Conservation (phyloP, 257 asterid species). For the Leptodermis oblonga region DNA sequence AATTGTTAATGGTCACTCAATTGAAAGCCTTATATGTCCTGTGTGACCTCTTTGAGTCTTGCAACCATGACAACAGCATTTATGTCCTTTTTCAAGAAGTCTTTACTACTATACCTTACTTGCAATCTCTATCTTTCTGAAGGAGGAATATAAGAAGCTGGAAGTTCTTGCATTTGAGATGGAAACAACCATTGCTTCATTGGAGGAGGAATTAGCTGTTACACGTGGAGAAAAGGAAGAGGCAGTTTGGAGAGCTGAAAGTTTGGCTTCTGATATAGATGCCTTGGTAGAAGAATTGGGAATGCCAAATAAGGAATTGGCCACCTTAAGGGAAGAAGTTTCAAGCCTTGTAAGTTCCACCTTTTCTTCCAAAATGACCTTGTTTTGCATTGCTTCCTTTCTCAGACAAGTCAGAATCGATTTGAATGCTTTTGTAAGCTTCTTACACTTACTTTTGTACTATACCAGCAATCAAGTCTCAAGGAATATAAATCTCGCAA, state of each 20-base stretch:
- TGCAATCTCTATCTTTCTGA: constrained; percentile 11
- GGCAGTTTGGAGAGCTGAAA: constrained; percentile 56
- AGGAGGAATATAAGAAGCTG: constrained; percentile 79
- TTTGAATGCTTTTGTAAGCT: constrained; percentile 12
- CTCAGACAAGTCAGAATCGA: constrained; percentile 1
- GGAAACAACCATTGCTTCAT: constrained; percentile 76
- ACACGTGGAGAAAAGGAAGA: constrained; percentile 51
- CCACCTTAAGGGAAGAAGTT: constrained; percentile 57
- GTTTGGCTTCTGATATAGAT: constrained; percentile 60
- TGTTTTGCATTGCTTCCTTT: constrained; percentile 7
- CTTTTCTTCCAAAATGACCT: constrained; percentile 5
- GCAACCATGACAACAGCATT: neutral
- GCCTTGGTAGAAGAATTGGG: constrained; percentile 51
- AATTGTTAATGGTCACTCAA: neutral
- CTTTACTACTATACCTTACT: constrained; percentile 1
- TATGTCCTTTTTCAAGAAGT: neutral
- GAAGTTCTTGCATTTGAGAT: constrained; percentile 92
- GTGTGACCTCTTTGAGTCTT: neutral
- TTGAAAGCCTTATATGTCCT: neutral
- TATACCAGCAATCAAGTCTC: constrained; percentile 50
- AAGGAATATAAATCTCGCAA: constrained; percentile 48
- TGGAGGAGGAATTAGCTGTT: constrained; percentile 61
- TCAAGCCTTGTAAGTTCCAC: constrained; percentile 57
- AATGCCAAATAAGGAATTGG: constrained; percentile 49
- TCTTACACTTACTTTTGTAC: constrained; percentile 20